A percentile compares a stretch with the other conserved stretches of the same genome.
These are phyloP conservation scores for Flaveria sonorensis DNA, from an alignment of 129 eudicot species.

Conservation along the genomic window DNA sequence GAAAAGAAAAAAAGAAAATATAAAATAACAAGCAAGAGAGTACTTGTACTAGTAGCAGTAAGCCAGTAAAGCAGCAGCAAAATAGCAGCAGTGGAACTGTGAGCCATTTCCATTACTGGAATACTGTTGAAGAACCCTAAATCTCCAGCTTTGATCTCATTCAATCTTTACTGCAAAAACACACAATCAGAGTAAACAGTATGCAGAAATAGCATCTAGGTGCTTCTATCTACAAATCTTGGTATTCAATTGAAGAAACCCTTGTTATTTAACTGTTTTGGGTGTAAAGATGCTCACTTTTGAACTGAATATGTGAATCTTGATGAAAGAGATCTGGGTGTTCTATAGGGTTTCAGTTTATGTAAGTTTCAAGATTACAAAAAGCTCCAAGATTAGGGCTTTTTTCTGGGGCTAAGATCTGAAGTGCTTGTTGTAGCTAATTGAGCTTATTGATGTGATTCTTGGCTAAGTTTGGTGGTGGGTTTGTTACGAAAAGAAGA, in stretches of 20 bases:
- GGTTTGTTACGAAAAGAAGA: conserved; percentile 3
- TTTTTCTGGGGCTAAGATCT: conserved; percentile 29
- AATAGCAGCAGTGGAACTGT: conserved; percentile 13
- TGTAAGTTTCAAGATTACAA: conserved; percentile 30
- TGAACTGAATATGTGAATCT: conserved; percentile 26
- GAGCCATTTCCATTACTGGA: conserved; percentile 31
- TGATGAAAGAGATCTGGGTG: conserved; percentile 39
- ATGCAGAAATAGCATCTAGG: conserved; percentile 9
- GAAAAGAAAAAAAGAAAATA: conserved; percentile 1
- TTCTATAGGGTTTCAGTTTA: conserved; percentile 16
- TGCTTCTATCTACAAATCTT: conserved; percentile 32
- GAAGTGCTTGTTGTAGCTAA: conserved; percentile 16
- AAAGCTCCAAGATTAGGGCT: conserved; percentile 14
- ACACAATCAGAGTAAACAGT: conserved; percentile 20
- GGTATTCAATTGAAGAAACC: conserved; percentile 23
- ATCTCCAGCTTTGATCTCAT: conserved; percentile 34
- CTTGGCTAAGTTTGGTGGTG: conserved; percentile 16
- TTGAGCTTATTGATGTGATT: conserved; percentile 5
- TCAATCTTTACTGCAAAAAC: conserved; percentile 32
- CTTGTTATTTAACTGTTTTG: conserved; percentile 22
- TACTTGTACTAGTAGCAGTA: conserved; percentile 37
- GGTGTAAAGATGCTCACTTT: conserved; percentile 24
- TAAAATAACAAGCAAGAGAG: conserved; percentile 14
- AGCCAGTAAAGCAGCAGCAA: conserved; percentile 28
- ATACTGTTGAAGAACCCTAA: conserved; percentile 45